Conservation (phyloP, 1,284 basidiomycete genomes). For the Cystobasidium sp. region DNA sequence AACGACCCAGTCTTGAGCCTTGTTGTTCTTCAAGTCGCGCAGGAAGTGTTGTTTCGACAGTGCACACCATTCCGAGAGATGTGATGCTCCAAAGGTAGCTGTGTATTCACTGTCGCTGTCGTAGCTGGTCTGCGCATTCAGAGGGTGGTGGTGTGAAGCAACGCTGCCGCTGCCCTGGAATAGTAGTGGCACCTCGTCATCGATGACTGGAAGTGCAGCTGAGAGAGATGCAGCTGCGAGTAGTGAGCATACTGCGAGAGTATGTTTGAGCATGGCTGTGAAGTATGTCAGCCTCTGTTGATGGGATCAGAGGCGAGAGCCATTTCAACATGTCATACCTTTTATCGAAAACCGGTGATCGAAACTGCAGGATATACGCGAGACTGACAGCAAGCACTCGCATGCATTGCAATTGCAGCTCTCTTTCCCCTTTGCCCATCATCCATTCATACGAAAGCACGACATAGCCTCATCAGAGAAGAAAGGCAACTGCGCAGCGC, state of each 20-base stretch:
- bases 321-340: neutral
- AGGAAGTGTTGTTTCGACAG: constrained; percentile 36
- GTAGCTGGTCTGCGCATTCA: constrained; percentile 4
- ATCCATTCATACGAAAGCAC: neutral
- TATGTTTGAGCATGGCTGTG: neutral
- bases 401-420: no score
- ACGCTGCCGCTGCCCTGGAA: neutral
- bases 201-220: constrained; percentile 15
- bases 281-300: neutral
- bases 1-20: constrained; percentile 37
- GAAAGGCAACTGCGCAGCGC: neutral
- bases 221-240: constrained; percentile 1
- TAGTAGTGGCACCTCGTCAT: neutral
- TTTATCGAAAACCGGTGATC: neutral
- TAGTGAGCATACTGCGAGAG: neutral
- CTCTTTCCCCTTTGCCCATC: no score
- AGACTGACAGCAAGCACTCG: no score
- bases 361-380: neutral
- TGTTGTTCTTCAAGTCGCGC: constrained; percentile 22
- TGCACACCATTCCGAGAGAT: constrained; percentile 39
- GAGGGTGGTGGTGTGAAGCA: neutral
- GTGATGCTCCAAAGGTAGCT: constrained; percentile 25
- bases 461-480: neutral
- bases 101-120: constrained; percentile 1
- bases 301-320: neutral